Base-by-base conservation (phyloP, 768 basidiomycete genomes). In the Gyrodon lividus region DNA sequence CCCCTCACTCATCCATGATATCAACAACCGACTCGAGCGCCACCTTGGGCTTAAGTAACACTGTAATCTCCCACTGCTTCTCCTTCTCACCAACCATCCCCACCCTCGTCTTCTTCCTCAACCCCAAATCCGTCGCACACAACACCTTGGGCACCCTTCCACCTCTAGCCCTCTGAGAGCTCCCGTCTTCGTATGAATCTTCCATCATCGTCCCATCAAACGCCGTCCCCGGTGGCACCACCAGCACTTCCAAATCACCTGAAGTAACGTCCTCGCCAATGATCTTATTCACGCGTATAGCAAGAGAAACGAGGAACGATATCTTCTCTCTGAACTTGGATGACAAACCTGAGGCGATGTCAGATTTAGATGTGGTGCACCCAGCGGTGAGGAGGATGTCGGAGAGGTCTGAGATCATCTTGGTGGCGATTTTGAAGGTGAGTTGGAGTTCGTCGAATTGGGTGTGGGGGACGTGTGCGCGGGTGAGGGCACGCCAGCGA, bases 281-380 rank as follows among this genome's bases (percentile, higher is more conserved):
- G 24, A 69, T 64, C 56, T 67, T 67, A 49, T 82, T 82, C 50
- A 85, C 65, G 7, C 71, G 71, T 50, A 78, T 68, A 2, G 82
- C 78, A 5, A 72, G 61, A 19, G 72, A 70, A 31, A 77, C 72
- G 31, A 84, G 68, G 12, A 69, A 60, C 14, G 61, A 58, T 22
- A 84, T 67, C 13, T 73, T 72, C 0, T 72, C 73, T 1, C 68
- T 66, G 56, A 83, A 84, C 23, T 70, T 72, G 5, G 67, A 59
- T 7, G 68, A 64, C 43, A 83, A 65, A 6, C 70, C 67, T 4
- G 74, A 70, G 17, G 71, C 69, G 5, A 80, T 61, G 13, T 67
- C 62, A 0, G 53, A 17, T 48, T 54, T 59, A n/a, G 53, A 45
- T 0, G 59, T 48, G 2, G 45, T 45, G 37, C 68, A 68, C n/a